Evolutionary conservation across 2,329 filamentous ascomycete species (phyloP).

Genomic region (Talaromyces amestolkiae): DNA sequence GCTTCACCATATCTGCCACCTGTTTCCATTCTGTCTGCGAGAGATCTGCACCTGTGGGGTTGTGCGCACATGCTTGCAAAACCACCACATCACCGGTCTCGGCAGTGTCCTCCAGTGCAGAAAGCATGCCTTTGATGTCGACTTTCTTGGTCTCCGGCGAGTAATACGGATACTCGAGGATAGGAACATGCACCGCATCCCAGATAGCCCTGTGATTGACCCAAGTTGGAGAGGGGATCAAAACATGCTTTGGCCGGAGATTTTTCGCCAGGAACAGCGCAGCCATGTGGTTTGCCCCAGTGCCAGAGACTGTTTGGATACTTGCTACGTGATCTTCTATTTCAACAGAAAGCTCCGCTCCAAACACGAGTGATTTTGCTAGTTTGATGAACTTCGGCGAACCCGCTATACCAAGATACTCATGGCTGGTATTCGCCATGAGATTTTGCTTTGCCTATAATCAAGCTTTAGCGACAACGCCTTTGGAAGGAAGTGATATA

Average conservation of each 20-base stretch:
- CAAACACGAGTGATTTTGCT: conserved; percentile 71
- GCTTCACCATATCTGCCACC: conserved; percentile 67
- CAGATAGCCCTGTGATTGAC: conserved; percentile 63
- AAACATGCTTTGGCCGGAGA: conserved; percentile 65
- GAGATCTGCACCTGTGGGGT: conserved; percentile 87
- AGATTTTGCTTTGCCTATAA: background rate
- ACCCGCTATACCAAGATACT: conserved; percentile 88
- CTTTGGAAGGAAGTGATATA: too few relatives aligned
- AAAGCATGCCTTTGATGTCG: conserved; percentile 55
- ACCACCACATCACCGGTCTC: conserved; percentile 75
- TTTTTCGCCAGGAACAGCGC: conserved; percentile 74
- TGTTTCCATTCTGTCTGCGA: conserved; percentile 83
- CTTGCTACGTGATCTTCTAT: conserved; percentile 61
- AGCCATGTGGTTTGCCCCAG: conserved; percentile 81
- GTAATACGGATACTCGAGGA: conserved; percentile 75
- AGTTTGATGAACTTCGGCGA: conserved; percentile 74
- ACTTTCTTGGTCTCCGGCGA: conserved; percentile 51
- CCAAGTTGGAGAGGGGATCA: conserved; percentile 88
- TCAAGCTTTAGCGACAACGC: background rate
- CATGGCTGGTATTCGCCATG: conserved; percentile 53
- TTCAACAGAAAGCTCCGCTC: too few relatives aligned
- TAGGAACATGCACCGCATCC: conserved; percentile 55
- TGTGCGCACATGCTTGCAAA: conserved; percentile 86
- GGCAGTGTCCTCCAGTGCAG: conserved; percentile 78
- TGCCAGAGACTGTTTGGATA: conserved; percentile 86